Conservation (phyloP, 352 stramenopile species). For the Globisporangium recalcitrans region DNA sequence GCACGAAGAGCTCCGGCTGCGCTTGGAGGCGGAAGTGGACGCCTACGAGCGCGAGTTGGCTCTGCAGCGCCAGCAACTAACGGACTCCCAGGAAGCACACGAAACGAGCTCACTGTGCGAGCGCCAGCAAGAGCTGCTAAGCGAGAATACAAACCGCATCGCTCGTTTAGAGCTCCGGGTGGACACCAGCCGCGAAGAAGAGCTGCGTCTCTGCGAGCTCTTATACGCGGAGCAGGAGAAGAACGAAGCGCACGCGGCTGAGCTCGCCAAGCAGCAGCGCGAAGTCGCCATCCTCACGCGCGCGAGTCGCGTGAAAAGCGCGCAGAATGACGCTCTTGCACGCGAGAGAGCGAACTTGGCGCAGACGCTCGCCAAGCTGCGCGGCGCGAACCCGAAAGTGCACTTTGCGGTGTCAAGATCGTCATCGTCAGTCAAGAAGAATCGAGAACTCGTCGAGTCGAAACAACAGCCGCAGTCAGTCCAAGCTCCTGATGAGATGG, state of each 20-base stretch:
- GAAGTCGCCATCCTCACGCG: constrained; percentile 14
- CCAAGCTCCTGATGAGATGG: neutral
- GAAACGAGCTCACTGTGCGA: neutral
- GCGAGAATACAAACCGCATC: neutral
- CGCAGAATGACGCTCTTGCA: constrained; percentile 4
- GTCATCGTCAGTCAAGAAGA: neutral
- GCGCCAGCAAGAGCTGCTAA: neutral
- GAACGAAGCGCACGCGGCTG: constrained; percentile 5
- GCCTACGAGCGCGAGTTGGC: constrained; percentile 7
- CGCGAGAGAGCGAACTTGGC: constrained; percentile 17
- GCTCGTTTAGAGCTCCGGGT: neutral
- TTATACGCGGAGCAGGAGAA: constrained; percentile 20
- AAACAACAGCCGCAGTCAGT: neutral
- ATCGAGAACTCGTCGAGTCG: neutral
- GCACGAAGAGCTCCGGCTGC: constrained; percentile 21
- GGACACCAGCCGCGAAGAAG: constrained; percentile 6
- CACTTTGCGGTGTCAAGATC: neutral
- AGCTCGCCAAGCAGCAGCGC: constrained; percentile 3
- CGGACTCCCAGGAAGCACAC: neutral
- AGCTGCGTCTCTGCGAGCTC: constrained; percentile 12
- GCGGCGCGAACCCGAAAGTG: constrained; percentile 8
- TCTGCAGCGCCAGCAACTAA: neutral
- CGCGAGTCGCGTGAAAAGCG: neutral
- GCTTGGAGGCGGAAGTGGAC: constrained; percentile 11
- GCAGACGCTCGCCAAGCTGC: constrained; percentile 18